Evolutionary conservation across 192 early-diverging fungal genomes (phyloP).

Genomic region (Coemansia sp.): DNA sequence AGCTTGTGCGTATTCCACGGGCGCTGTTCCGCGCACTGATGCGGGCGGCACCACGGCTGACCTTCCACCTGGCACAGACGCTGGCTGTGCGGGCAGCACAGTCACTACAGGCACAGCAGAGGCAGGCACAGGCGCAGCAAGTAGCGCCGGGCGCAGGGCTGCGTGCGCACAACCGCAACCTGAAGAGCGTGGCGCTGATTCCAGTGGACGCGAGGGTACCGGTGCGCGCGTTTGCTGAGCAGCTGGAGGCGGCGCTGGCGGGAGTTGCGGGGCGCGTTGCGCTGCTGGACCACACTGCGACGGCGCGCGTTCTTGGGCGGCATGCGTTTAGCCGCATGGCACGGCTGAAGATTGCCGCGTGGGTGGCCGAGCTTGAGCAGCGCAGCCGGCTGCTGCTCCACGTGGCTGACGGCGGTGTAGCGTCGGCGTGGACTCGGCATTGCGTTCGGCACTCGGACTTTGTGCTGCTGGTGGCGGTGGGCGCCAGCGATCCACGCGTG

Average conservation of each 20-base stretch:
- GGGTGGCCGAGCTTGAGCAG: slow-evolving; percentile 96
- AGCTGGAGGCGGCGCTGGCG: slow-evolving; percentile 69
- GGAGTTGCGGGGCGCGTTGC: slow-evolving; percentile 68
- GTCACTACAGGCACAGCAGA: slow-evolving; percentile 43
- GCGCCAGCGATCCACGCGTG: slow-evolving; percentile 82
- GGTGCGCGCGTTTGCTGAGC: slow-evolving; percentile 82
- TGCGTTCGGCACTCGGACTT: slow-evolving; percentile 97
- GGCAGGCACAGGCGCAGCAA: not conserved
- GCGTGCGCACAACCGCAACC: slow-evolving; percentile 85
- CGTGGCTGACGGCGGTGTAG: slow-evolving; percentile 90
- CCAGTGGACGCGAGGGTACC: slow-evolving; percentile 83
- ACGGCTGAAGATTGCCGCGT: slow-evolving; percentile 85
- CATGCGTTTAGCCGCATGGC: slow-evolving; percentile 92
- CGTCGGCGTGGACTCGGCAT: slow-evolving; percentile 90
- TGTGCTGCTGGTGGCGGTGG: slow-evolving; percentile 89
- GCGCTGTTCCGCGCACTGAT: slow-evolving; percentile 93
- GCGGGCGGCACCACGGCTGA: slow-evolving; percentile 84
- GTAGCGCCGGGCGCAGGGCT: slow-evolving; percentile 28
- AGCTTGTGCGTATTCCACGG: slow-evolving; percentile 93
- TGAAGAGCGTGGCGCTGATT: slow-evolving; percentile 92
- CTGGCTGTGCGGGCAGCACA: slow-evolving; percentile 73
- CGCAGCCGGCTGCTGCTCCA: slow-evolving; percentile 84
- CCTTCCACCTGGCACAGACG: slow-evolving; percentile 85
- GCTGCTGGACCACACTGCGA: slow-evolving; percentile 77
- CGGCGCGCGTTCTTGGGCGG: slow-evolving; percentile 79